Conservation (phyloP, 345 rosid species). For the Populus pruinosa region DNA sequence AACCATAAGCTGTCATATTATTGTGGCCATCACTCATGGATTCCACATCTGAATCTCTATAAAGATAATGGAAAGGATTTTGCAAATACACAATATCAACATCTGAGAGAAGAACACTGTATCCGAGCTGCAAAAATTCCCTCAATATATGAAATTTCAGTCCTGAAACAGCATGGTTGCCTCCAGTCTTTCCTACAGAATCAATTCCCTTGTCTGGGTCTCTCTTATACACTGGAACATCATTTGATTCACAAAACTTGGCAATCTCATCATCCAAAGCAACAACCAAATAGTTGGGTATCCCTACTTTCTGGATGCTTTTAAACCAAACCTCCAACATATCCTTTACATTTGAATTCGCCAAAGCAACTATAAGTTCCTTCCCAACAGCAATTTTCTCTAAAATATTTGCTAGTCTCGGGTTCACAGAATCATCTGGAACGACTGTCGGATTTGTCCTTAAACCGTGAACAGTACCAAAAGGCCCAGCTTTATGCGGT, state of each 20-base stretch:
- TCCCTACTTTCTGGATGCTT: constrained; percentile 25
- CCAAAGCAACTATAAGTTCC: constrained; percentile 32
- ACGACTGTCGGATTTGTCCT: constrained; percentile 25
- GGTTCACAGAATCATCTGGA: constrained; percentile 27
- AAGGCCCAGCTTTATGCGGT: constrained; percentile 31
- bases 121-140: constrained; percentile 32
- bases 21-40: constrained; percentile 34
- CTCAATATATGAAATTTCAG: constrained; percentile 30
- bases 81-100: constrained; percentile 30
- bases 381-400: constrained; percentile 22
- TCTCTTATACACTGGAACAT: constrained; percentile 27
- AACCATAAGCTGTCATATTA: constrained; percentile 26
- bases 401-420: constrained; percentile 22
- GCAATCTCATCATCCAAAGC: constrained; percentile 33
- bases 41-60: constrained; percentile 34
- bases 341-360: constrained; percentile 28
- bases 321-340: constrained; percentile 32
- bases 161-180: constrained; percentile 31
- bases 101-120: constrained; percentile 33
- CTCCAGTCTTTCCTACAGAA: constrained; percentile 24
- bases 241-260: constrained; percentile 22
- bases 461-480: constrained; percentile 26
- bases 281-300: constrained; percentile 29
- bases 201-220: constrained; percentile 24
- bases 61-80: constrained; percentile 25